phyloP scores from a whole-genome alignment of 2,329 filamentous ascomycete genomes.

The Tolypocladium ophioglossoides region DNA sequence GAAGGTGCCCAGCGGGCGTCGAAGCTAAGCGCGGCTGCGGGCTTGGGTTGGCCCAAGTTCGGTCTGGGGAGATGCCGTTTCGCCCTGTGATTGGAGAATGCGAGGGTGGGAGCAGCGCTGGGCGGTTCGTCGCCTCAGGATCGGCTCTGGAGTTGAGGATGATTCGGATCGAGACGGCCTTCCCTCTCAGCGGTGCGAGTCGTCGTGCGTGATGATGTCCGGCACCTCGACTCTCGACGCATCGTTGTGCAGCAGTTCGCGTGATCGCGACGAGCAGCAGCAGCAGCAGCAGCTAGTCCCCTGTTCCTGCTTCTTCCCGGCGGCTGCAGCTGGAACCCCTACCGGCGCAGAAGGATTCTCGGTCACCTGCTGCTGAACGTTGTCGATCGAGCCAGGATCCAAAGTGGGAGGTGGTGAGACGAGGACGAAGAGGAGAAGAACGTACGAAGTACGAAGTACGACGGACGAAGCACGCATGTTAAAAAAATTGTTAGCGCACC shows the following conservation, averaged over 20 bases:
- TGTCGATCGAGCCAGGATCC: background rate
- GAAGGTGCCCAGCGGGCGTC: background rate
- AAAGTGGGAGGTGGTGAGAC: background rate
- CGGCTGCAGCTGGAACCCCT: background rate
- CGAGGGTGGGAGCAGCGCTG: background rate
- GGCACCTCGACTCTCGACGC: background rate
- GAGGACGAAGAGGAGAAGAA: background rate
- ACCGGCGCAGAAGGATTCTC: background rate
- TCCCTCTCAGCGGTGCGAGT: background rate
- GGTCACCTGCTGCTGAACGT: background rate
- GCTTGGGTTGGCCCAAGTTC: background rate
- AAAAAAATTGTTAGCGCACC: background rate
- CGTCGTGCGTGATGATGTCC: background rate
- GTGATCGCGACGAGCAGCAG: background rate
- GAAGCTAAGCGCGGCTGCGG: background rate
- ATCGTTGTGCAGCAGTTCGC: background rate
- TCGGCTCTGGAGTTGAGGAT: background rate
- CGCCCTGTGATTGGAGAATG: background rate
- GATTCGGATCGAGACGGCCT: background rate
- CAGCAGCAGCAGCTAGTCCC: background rate
- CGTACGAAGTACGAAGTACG: no score
- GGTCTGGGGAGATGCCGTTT: background rate
- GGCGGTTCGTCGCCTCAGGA: background rate
- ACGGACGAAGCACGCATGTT: no score
- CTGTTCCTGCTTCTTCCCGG: background rate